Base-by-base conservation (phyloP, 192 early-diverging fungal genomes). In the Podila clonocystis region DNA sequence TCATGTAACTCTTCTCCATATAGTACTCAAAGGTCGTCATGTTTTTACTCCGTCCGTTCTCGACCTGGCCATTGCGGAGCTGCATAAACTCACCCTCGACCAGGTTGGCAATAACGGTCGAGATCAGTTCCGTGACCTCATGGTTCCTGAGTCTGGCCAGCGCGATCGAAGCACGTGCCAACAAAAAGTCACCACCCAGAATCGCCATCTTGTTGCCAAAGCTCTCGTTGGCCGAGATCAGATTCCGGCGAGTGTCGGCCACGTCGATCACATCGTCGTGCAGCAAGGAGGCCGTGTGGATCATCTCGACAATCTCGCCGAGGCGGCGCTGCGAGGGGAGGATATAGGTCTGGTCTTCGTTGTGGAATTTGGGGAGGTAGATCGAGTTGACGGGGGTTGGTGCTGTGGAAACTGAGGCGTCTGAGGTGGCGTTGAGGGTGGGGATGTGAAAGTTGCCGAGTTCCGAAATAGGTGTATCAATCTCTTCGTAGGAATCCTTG, bases 11-110 rank as follows among this genome's bases (percentile, higher is more conserved):
- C 83, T 98, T 97, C 68, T 97, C 89, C 85, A 99, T 85, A 72
- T 99, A 99, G 85, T 98, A 96, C 38, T 93, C 90, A 74, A 99
- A 95, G 4, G 91, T 86, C 19, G 83, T 83, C 78, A 78, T 84
- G 11, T 48, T 65, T 8, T 38, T 19, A 38, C 58, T 67, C 66
- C 50, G 58, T 66, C 74, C 70, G 11, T 83, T 74, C 57, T 75
- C 82, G 17, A 73, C 62, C 66, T 82, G 75, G 26, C 71, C 68
- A 60, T 84, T 82, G 17, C 82, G 79, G 9, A 99, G 86, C 82
- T 98, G 97, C 95, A 97, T 97, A 63, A 99, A 96, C 84, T 99
- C 97, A 24, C 97, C 97, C 71, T 99, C 97, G 0, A 98, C 97
- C 48, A 98, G 86, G 67, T 98, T 94, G 24, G 94, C 91, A 82